Evolutionary conservation across 768 basidiomycete species (phyloP), one percentile per base, ranked within the genome.

Genomic region (Crepidotus variabilis): DNA sequence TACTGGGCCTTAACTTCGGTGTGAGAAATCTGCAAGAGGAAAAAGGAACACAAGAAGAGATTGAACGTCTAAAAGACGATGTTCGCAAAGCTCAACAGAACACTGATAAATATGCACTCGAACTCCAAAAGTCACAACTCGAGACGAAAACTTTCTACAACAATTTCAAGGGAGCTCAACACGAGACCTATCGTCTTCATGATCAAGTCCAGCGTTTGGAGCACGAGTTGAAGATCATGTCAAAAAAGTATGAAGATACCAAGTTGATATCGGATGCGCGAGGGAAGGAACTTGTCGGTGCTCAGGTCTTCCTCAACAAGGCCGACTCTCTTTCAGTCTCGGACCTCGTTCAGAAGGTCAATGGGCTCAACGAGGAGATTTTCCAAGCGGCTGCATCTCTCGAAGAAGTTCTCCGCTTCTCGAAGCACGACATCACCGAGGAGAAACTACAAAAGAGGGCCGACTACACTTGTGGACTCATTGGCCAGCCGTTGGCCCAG

Each of bases 301-400:
- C 47, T 24, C 54, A 32, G 47, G 47, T 33, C 32, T 56, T 51
- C 21, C 50, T 51, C 22, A 18, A 48, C 21, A 56, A 51, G 24
- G 49, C 55, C 49, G 55, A 56, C 48, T 22, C 55, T 1, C 7
- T 56, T 18, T 56, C 55, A 11, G 43, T 51, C 35, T 14, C 50
- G 9, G 50, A 56, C n/a, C 36, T 56, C 39, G 35, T 24, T 16
- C n/a, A 43, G 6, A 56, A 50, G 39, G 55, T 56, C 23, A 23
- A 36, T 6, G 50, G 22, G 6, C 49, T 50, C 2, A 56, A 50
- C 21, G 66, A 76, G 6, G 75, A 77, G 56, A 77, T 82, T 28
- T 72, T 72, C 28, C 79, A 83, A 60, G 73, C 72, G 14, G 77
- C 80, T 1, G 76, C 77, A 0, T 72, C 69, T 54, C 72, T 83